A percentile compares a stretch with the other conserved stretches of the same genome.
Conservation (phyloP, 1,284 basidiomycete genomes). For the Puccinia triticina region DNA sequence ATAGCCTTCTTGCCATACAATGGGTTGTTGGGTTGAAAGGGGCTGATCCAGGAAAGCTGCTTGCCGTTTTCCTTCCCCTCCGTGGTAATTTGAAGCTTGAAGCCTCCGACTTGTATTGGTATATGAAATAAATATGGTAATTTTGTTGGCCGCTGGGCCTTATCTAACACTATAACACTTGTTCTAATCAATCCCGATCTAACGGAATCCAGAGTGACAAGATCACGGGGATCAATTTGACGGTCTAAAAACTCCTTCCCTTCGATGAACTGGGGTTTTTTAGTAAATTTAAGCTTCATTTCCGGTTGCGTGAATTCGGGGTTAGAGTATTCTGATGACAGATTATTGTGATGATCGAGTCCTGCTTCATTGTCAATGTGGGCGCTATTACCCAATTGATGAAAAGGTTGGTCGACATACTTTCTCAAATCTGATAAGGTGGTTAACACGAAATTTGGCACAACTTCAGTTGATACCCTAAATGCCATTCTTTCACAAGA, state of each 20-base stretch:
- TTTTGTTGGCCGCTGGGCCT: background rate
- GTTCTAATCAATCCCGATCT: background rate
- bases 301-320: background rate
- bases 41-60: background rate
- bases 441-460: background rate
- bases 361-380: background rate
- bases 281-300: background rate
- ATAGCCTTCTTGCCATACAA: background rate
- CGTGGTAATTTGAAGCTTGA: background rate
- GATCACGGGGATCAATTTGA: background rate
- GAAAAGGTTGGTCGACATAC: background rate
- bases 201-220: background rate
- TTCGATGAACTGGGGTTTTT: background rate
- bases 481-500: background rate
- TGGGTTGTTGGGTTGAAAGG: background rate
- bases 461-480: background rate
- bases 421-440: background rate
- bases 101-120: background rate
- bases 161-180: background rate
- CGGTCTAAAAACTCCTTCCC: background rate
- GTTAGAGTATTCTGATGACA: too few relatives aligned
- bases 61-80: background rate
- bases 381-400: background rate
- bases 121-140: constrained; percentile 1
- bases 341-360: background rate